Base-by-base conservation (phyloP, 306 rosid species). In the Casuarina cunninghamiana region DNA sequence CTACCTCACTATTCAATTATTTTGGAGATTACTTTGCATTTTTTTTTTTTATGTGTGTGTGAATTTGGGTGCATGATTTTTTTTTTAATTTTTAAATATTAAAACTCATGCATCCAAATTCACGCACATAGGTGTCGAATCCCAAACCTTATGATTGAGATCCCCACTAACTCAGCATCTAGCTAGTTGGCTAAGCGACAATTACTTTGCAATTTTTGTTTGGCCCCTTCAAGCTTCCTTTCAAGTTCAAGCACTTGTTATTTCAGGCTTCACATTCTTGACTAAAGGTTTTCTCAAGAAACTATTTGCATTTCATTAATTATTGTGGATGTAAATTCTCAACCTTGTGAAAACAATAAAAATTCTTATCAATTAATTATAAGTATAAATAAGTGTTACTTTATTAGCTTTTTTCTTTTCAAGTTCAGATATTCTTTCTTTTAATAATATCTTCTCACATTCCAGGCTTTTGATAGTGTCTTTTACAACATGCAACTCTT, bases 401-500 rank as follows among this genome's bases (percentile, higher is more conserved):
- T 91, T 97, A 69, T 87, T 87, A 69, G 79, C 80, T 77, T 85
- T 90, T 65, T 62, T 86, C 82, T 88, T 91, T 80, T 93, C 96
- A 68, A 87, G 88, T 60, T 63, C 86, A 60, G 75, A 82, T 32
- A 90, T 42, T 78, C 85, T 89, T 82, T 75, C 90, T 79, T 90
- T 91, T 81, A 91, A 79, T 53, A 72, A 44, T 19, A 87, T 48
- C 58, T 93, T 95, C 76, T 95, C 98, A 73, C 78, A 77, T 60
- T 60, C 81, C 77, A 95, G 70, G 76, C 84, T 84, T 85, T 83
- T 85, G 53, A 87, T 88, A 35, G 83, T 91, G 76, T 89, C 93
- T 80, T 93, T 91, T 19, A 95, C 87, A 37, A 45, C 89, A 42
- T 76, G 86, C 83, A 87, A 67, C 85, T 95, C 90, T 38, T 86